These are phyloP conservation scores for Paramecium pentaurelia DNA, from an alignment of 73 alveolate genomes.

Conservation along the genomic window DNA sequence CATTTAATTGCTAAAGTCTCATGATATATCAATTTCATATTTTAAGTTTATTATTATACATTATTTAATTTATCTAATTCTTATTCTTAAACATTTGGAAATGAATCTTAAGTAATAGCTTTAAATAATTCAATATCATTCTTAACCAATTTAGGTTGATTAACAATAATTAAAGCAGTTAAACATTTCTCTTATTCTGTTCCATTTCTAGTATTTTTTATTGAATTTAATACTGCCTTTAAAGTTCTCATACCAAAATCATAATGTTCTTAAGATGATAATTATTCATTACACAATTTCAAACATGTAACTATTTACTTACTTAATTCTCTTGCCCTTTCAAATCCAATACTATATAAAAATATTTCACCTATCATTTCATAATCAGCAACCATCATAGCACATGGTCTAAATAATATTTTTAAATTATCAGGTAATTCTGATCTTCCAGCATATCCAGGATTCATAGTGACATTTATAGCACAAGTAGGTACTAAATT, in stretches of 20 bases:
- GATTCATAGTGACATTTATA: conserved; percentile 75
- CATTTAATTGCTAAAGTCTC: background rate
- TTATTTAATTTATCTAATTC: conserved; percentile 66
- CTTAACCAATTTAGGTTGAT: conserved; percentile 90
- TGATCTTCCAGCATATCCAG: conserved; percentile 83
- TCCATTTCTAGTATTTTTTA: conserved; percentile 63
- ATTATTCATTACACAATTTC: conserved; percentile 78
- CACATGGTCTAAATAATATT: conserved; percentile 73
- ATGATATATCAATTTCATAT: conserved; percentile 46
- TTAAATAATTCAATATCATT: conserved; percentile 85
- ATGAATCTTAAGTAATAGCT: conserved; percentile 83
- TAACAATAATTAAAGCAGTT: conserved; percentile 85
- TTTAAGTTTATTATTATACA: conserved; percentile 71
- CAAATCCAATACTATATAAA: conserved; percentile 66
- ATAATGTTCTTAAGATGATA: conserved; percentile 85
- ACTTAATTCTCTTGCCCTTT: conserved; percentile 64
- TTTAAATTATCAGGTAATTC: conserved; percentile 81
- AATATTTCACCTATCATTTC: conserved; percentile 67
- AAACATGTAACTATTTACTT: conserved; percentile 56
- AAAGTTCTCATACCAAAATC: conserved; percentile 95
- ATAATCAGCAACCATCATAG: conserved; percentile 78
- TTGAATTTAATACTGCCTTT: conserved; percentile 86
- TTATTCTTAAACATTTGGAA: conserved; percentile 75
- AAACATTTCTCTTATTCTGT: conserved; percentile 75
- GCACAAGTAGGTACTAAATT: conserved; percentile 72